These are phyloP conservation scores for Spiromastix sp. DNA, from an alignment of 2,329 filamentous ascomycete genomes.

Conservation along the genomic window DNA sequence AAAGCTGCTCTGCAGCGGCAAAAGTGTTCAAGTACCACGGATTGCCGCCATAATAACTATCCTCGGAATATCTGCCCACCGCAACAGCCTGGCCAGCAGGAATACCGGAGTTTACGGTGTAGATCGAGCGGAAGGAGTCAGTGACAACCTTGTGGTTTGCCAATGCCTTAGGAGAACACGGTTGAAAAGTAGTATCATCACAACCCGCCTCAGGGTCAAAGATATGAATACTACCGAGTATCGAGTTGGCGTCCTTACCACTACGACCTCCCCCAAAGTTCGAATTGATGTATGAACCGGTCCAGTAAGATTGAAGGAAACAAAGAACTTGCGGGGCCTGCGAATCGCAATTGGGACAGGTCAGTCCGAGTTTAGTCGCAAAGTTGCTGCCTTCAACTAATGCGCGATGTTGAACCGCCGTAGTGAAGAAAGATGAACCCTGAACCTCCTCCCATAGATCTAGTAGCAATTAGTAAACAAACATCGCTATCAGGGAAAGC, in stretches of 20 bases:
- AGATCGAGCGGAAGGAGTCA: slow-evolving; percentile 64
- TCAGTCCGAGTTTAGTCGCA: slow-evolving; percentile 52
- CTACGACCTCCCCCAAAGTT: slow-evolving; percentile 57
- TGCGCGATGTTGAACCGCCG: slow-evolving; percentile 56
- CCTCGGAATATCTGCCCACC: slow-evolving; percentile 60
- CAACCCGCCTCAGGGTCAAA: slow-evolving; percentile 60
- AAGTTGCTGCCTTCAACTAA: slow-evolving; percentile 49
- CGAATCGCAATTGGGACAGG: slow-evolving; percentile 49
- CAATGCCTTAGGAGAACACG: slow-evolving; percentile 57
- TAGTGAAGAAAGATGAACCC: slow-evolving; percentile 69
- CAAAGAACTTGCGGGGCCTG: slow-evolving; percentile 63
- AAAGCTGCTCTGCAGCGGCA: slow-evolving; percentile 68
- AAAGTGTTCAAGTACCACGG: slow-evolving; percentile 71
- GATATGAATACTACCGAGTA: slow-evolving; percentile 55
- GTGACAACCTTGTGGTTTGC: slow-evolving; percentile 66
- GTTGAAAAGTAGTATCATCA: slow-evolving; percentile 63
- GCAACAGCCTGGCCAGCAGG: slow-evolving; percentile 49
- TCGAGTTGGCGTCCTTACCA: slow-evolving; percentile 62
- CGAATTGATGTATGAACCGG: slow-evolving; percentile 52
- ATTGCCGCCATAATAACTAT: slow-evolving; percentile 65
- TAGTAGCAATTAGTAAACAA: slow-evolving; percentile 8
- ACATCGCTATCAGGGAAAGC: neutral
- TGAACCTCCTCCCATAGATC: slow-evolving; percentile 71
- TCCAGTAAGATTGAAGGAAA: slow-evolving; percentile 67
- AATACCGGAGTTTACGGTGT: slow-evolving; percentile 58